Conservation (phyloP, 2,329 filamentous ascomycete species). For the Colletotrichum theobromicola region DNA sequence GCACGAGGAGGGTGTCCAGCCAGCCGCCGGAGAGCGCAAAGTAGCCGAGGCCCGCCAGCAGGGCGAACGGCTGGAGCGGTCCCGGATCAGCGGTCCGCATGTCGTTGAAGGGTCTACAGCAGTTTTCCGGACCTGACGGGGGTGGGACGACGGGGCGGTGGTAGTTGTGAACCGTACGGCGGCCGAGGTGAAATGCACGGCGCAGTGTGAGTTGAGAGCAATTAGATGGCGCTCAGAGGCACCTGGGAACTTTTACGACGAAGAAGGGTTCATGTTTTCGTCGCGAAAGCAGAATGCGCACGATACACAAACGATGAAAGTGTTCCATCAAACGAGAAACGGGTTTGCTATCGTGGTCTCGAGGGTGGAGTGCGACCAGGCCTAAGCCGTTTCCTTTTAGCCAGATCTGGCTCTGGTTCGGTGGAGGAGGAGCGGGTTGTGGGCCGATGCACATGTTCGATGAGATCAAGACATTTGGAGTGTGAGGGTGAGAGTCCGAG, state of each 20-base stretch:
- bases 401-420: constrained; percentile 2
- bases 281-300: neutral
- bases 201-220: neutral
- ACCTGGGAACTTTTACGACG: neutral
- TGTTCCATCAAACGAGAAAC: neutral
- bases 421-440: constrained; percentile 7
- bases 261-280: constrained; percentile 9
- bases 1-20: constrained; percentile 29
- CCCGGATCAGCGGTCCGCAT: neutral
- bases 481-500: neutral
- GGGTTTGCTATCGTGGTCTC: neutral
- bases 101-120: neutral
- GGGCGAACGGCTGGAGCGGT: neutral
- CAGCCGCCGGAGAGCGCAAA: constrained; percentile 24
- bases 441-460: constrained; percentile 11
- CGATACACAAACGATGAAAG: constrained; percentile 11
- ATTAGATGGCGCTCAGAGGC: neutral
- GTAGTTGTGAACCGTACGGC: neutral
- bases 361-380: neutral
- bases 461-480: constrained; percentile 11
- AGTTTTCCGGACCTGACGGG: neutral
- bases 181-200: neutral
- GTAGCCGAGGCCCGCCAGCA: constrained; percentile 23
- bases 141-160: neutral
- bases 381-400: neutral